A percentile compares a stretch with the other conserved stretches of the same genome.
Evolutionary conservation across 805 yeast genomes (phyloP).

Genomic region (Ogataea allantospora): DNA sequence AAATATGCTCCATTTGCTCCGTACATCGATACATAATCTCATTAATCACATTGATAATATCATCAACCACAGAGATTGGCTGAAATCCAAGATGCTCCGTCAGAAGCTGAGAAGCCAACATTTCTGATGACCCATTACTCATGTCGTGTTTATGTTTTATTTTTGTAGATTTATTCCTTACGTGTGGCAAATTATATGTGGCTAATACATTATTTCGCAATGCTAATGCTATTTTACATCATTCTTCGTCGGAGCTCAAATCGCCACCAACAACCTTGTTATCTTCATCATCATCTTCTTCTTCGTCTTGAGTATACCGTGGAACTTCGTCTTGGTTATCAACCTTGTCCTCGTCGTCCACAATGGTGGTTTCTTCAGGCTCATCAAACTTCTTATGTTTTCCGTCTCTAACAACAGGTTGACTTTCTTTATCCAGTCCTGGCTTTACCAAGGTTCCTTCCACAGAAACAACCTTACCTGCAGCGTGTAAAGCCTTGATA

Average conservation of each 20-base stretch:
- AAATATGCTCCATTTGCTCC: constrained; percentile 68
- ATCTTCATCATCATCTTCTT: constrained; percentile 28
- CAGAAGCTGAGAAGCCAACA: constrained; percentile 45
- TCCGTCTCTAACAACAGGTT: constrained; percentile 43
- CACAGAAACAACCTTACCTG: constrained; percentile 80
- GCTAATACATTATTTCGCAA: constrained; percentile 7
- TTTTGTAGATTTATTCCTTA: neutral
- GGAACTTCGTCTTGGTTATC: constrained; percentile 27
- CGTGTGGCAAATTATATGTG: constrained; percentile 11
- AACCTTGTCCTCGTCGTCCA: constrained; percentile 11
- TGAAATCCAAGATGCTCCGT: constrained; percentile 88
- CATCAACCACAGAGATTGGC: constrained; percentile 80
- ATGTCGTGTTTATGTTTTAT: constrained; percentile 9
- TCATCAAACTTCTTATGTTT: constrained; percentile 42
- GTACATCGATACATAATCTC: constrained; percentile 81
- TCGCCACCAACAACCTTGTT: constrained; percentile 28
- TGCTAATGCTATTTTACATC: constrained; percentile 9
- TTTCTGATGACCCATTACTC: constrained; percentile 16
- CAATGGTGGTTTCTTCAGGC: constrained; percentile 21
- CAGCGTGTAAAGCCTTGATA: constrained; percentile 66
- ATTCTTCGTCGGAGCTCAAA: constrained; percentile 22
- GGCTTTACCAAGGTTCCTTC: constrained; percentile 81
- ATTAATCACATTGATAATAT: constrained; percentile 83
- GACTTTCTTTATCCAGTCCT: constrained; percentile 52
- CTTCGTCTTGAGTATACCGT: constrained; percentile 21